Base-by-base conservation (phyloP, 192 early-diverging fungal genomes). In the Geosiphon pyriformis region DNA sequence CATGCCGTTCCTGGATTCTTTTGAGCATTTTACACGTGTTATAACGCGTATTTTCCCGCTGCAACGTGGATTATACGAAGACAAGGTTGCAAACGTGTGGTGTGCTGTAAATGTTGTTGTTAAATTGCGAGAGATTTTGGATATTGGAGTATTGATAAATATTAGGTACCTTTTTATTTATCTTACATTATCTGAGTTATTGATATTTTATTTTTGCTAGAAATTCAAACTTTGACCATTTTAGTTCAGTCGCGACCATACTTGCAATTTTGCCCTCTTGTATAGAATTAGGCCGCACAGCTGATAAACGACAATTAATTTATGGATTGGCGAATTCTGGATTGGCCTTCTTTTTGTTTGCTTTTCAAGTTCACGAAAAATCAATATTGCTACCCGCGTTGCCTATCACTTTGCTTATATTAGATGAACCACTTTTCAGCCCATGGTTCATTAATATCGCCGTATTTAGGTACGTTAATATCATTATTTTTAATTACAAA, bases 291-390 rank as follows among this genome's bases (percentile, higher is more conserved):
- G 83, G 89, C 51, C 60, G 72, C 1, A 73, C 63, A 18, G 83
- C 90, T n/a, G 78, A 77, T 18, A 77, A 72, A 37, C 60, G 71
- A 3, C 69, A 74, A 4, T 71, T 98, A 18, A 67, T 93, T 34
- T 91, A 92, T 60, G 78, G 87, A 1, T 68, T 96, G 34, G 67
- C 88, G 42, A 90, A 87, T 68, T 82, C 82, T 0, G 89, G 92
- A 2, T 74, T 99, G 27, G 90, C 87, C 3, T 99, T 99, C 70
- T 99, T 95, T 79, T 70, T 99, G 67, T 91, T 96, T 58, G 92
- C 95, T 10, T 99, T 99, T 81, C 94, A 97, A 79, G 90, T 97
- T 4, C 96, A 99, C 74, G 96, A 99, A 71, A 99, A 99, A 72
- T 91, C 90, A 0, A 97, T 99, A 46, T 72, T 99, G 35, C 71